Base-by-base conservation (phyloP, 148 eudicot genomes). In the Arbutus unedo region DNA sequence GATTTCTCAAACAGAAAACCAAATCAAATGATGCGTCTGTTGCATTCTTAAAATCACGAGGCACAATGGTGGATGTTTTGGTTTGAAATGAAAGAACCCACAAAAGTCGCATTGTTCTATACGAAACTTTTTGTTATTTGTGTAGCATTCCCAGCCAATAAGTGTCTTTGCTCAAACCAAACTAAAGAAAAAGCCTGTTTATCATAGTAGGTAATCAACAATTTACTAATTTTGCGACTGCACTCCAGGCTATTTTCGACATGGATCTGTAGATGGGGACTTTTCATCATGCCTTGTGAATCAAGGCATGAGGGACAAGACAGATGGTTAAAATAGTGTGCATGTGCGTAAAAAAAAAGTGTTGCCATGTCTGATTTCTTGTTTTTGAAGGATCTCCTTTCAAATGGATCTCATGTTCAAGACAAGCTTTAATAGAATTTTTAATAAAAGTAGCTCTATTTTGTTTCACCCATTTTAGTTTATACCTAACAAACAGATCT, bases 361-460 rank as follows among this genome's bases (percentile, higher is more conserved):
- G 53, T 75, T 49, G 45, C 62, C 79, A 76, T 54, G 56, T 54
- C 47, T 53, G 45, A 31, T 54, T 76, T 14, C 79, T 76, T 76
- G 60, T 47, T 25, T 53, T 54, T 25, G 62, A 53, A 53, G 79
- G 45, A 19, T 76, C 5, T 25, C 11, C 56, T 50, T 74, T 48
- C 45, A 9, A 19, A 76, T 15, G 18, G 43, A 25, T 76, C 79
- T 76, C 21, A 8, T 7, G 8, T 4, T 0, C 25, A 5, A 21
- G 31, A 57, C 57, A 21, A 50, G 10, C 0, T 1, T 48, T 75
- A 43, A 31, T 5, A 6, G 4, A n/a, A 64, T 64, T 64, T 7
- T 19, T 7, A n/a, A 64, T 64, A 15, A 55, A 11, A n/a, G 50
- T 55, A 48, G 77, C 8, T 21, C 7, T 16, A 16, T 14, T 18